Conservation (phyloP, 169 alveolate species). For the Plasmodium gonderi region DNA sequence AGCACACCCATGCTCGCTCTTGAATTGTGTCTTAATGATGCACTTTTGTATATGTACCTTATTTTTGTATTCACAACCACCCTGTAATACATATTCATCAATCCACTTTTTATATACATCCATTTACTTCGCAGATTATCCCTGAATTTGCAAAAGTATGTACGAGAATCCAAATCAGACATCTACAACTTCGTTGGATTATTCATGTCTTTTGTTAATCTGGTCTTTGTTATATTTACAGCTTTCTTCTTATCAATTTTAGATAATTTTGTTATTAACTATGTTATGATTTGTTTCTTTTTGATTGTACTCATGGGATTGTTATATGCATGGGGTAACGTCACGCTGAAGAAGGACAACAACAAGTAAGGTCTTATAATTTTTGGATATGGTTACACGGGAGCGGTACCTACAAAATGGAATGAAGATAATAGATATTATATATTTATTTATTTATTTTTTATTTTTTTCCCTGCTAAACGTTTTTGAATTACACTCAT, state of each 20-base stretch:
- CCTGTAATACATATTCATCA: no score
- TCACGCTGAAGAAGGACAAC: constrained; percentile 1
- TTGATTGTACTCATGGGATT: constrained; percentile 10
- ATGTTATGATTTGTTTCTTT: constrained; percentile 29
- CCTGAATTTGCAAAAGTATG: constrained; percentile 14
- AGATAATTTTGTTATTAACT: constrained; percentile 31
- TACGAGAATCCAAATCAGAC: constrained; percentile 22
- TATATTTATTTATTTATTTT: no score
- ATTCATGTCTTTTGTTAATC: constrained; percentile 55
- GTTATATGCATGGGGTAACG: constrained; percentile 7
- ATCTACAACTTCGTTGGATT: constrained; percentile 36
- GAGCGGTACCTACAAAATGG: no score
- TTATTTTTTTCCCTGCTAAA: no score
- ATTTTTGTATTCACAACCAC: no score
- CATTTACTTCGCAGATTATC: constrained; percentile 10
- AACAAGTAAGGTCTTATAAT: no score
- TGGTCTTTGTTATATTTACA: constrained; percentile 9
- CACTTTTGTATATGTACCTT: neutral
- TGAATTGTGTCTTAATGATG: neutral
- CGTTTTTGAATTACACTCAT: no score
- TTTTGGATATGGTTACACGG: no score
- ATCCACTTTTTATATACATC: neutral
- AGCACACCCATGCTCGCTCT: neutral
- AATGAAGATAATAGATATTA: no score
- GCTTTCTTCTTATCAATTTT: constrained; percentile 4